phyloP scores from a whole-genome alignment of 2,329 filamentous ascomycete genomes.

The Dactylellina parvicollis region DNA sequence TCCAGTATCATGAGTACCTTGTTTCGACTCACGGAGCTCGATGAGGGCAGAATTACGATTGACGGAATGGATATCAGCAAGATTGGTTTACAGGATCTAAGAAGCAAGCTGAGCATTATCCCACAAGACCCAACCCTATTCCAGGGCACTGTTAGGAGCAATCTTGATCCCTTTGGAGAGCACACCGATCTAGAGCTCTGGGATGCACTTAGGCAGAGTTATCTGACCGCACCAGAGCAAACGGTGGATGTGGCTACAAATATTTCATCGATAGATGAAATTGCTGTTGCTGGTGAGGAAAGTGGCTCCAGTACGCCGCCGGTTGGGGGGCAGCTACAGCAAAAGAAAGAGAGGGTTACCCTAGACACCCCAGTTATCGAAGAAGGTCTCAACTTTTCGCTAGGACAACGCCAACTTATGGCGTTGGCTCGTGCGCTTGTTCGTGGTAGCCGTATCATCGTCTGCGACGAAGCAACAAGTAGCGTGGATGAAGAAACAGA shows the following conservation, averaged over 20 bases:
- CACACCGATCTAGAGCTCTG: conserved; percentile 81
- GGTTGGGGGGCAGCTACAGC: conserved; percentile 56
- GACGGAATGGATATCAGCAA: conserved; percentile 76
- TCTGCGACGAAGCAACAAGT: conserved; percentile 95
- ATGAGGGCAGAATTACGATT: conserved; percentile 71
- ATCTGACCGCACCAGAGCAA: conserved; percentile 68
- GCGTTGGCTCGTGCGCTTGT: conserved; percentile 91
- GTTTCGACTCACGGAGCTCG: conserved; percentile 78
- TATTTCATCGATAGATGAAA: conserved; percentile 17
- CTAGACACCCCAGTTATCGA: conserved; percentile 89
- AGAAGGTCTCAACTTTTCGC: conserved; percentile 93
- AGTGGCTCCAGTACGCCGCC: conserved; percentile 58
- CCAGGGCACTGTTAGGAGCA: conserved; percentile 79
- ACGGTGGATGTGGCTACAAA: conserved; percentile 6
- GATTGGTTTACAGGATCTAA: conserved; percentile 77
- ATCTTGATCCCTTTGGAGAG: conserved; percentile 82
- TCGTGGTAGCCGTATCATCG: conserved; percentile 85
- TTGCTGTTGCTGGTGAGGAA: not conserved
- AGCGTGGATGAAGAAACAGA: conserved; percentile 97
- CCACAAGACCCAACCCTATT: conserved; percentile 87
- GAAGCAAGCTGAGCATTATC: conserved; percentile 81
- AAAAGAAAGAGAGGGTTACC: conserved; percentile 71
- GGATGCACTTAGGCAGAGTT: conserved; percentile 79
- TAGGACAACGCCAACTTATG: conserved; percentile 95
- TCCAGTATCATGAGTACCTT: conserved; percentile 84